Conservation (phyloP, 108 stramenopile species). For the Pseudonitzschia multiseries region DNA sequence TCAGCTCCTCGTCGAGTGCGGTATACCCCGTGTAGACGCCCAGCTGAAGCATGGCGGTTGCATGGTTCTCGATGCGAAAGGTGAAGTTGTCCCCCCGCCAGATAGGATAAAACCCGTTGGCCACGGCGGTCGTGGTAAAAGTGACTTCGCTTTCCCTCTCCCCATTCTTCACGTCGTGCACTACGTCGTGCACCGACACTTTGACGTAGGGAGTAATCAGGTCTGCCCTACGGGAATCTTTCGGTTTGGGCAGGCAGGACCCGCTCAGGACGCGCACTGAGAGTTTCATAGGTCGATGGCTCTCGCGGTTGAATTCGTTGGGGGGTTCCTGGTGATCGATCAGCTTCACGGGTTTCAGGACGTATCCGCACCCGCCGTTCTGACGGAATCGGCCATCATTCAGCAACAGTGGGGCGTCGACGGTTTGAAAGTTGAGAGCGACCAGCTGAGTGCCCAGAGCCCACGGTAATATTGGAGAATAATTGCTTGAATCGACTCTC, state of each 20-base stretch:
- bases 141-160: slow-evolving; percentile 48
- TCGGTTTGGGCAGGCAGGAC: slow-evolving; percentile 80
- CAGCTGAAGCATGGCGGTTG: slow-evolving; percentile 72
- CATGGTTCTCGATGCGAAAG: slow-evolving; percentile 55
- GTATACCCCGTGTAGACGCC: slow-evolving; percentile 62
- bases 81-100: slow-evolving; percentile 65
- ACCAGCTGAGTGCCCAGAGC: slow-evolving; percentile 86
- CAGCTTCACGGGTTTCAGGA: slow-evolving; percentile 75
- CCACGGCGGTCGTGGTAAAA: slow-evolving; percentile 42
- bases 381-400: slow-evolving; percentile 93
- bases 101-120: slow-evolving; percentile 74
- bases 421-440: slow-evolving; percentile 93
- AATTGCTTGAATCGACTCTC: slow-evolving; percentile 90
- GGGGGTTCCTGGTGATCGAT: slow-evolving; percentile 29
- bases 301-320: slow-evolving; percentile 19
- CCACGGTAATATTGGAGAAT: slow-evolving; percentile 87
- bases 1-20: slow-evolving; percentile 48
- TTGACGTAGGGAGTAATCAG: slow-evolving; percentile 84
- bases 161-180: slow-evolving; percentile 66
- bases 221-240: slow-evolving; percentile 65
- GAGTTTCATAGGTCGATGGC: slow-evolving; percentile 35
- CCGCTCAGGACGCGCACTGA: slow-evolving; percentile 70
- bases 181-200: slow-evolving; percentile 65
- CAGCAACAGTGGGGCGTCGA: slow-evolving; percentile 68
- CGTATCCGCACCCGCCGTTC: slow-evolving; percentile 95